Evolutionary conservation across 2,329 filamentous ascomycete species (phyloP), one percentile per base, ranked within the genome.

Genomic region (Alternaria arborescens): DNA sequence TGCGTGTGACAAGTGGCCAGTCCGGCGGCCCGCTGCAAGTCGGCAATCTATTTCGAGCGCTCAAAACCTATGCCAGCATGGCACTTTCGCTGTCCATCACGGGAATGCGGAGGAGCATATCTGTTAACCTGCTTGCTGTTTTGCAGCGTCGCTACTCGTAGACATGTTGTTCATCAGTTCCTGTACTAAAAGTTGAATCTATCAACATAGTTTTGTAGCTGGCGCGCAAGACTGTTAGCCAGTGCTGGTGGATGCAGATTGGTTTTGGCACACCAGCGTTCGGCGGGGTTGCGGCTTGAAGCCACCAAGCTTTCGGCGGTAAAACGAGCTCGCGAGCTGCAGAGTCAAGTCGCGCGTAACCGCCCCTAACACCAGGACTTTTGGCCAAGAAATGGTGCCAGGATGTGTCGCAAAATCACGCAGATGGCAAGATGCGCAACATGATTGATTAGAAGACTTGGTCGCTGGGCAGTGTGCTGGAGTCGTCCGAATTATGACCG

Each of bases 11-110:
- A 59, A 71, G 62, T 62, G 54, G 64, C 55, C 64, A 65, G 57
- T 32, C 58, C 32, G 48, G 70, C 74, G 74, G 73, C 58, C 72
- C 71, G 73, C 63, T 62, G 72, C 75, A 66, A 68, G 66, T 71
- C 54, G 64, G 57, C 62, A 52, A 68, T 74, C 75, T 78, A 78
- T 78, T 78, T 75, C 64, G 65, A 71, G 75, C 58, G 54, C 51
- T 30, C 32, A 58, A 57, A 57, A 46, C 44, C 43, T 61, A 22
- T 50, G 38, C 58, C 59, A 62, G 46, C 60, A 60, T 57, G 47
- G 42, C 59, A 50, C 47, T 53, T 61, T 41, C n/a, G 52, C 58
- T 64, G 42, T 50, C 47, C 32, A 40, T 53, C 50, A 51, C 58
- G 54, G 56, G 58, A 66, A 66, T 59, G 63, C 52, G 62, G 65